These are phyloP conservation scores for Phoenix dactylifera DNA, from an alignment of 176 grass and related monocot genomes.

Conservation along the genomic window DNA sequence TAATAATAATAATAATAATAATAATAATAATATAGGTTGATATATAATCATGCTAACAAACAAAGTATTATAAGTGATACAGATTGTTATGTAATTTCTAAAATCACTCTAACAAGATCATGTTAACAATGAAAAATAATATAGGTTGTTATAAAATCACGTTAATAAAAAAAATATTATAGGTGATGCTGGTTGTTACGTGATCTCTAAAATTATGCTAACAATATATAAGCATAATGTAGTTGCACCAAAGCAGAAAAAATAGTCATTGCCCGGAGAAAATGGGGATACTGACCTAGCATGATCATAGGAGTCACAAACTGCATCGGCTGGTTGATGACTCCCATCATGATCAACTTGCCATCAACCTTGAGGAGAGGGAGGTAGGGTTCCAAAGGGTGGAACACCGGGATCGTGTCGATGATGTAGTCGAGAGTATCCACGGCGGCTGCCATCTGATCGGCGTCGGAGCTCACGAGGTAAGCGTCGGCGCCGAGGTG, in stretches of 20 bases:
- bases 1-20: too few species aligned
- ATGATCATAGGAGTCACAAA: conserved; percentile 77
- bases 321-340: conserved; percentile 74
- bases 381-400: conserved; percentile 81
- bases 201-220: too few species aligned
- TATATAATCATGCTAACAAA: too few species aligned
- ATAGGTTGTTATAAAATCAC: too few species aligned
- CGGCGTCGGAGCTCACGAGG: conserved; percentile 62
- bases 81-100: too few species aligned
- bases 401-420: conserved; percentile 75
- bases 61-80: too few species aligned
- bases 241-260: background rate
- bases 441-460: conserved; percentile 34
- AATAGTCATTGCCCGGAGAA: background rate
- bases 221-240: background rate
- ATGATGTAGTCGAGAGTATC: conserved; percentile 93
- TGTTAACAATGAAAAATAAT: too few species aligned
- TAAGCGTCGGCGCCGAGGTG: conserved; percentile 87
- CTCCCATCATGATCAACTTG: conserved; percentile 65
- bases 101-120: too few species aligned
- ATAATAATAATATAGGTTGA: too few species aligned
- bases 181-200: too few species aligned
- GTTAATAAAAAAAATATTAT: too few species aligned
- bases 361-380: conserved; percentile 74
- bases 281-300: conserved; percentile 25